Percentiles rank a stretch among this genome's conserved stretches.
Evolutionary conservation across 2,329 filamentous ascomycete species (phyloP).

Genomic region (Epichloe gansuensis): DNA sequence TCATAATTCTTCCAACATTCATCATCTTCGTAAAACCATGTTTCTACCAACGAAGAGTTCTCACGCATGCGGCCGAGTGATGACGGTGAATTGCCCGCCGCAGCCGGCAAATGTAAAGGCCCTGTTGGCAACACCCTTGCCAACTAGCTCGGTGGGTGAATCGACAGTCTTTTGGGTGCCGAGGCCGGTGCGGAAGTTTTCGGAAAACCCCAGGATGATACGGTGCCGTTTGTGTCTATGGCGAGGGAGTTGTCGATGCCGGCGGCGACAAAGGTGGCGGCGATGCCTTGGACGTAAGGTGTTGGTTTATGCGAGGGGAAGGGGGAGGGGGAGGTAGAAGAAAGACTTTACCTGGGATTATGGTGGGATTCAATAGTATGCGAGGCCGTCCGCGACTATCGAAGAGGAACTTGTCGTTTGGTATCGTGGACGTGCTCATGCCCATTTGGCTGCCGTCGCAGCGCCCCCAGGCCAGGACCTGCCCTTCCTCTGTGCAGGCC

Average conservation of each 20-base stretch:
- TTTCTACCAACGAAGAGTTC: background rate
- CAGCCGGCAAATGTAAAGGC: conserved; percentile 6
- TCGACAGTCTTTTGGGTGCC: conserved; percentile 30
- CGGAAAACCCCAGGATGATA: conserved; percentile 62
- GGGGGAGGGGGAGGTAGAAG: background rate
- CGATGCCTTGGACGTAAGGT: conserved; percentile 1
- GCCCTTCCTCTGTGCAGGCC: conserved; percentile 27
- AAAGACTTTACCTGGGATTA: conserved; percentile 12
- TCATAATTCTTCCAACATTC: background rate
- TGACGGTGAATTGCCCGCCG: conserved; percentile 5
- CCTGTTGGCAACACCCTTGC: conserved; percentile 1
- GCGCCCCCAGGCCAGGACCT: conserved; percentile 34
- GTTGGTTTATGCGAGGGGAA: background rate
- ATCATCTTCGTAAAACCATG: background rate
- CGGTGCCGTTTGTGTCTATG: conserved; percentile 50
- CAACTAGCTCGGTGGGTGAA: conserved; percentile 2
- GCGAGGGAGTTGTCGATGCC: conserved; percentile 57
- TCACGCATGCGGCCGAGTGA: background rate
- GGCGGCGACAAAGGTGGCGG: conserved; percentile 32
- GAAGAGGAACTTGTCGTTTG: conserved; percentile 3
- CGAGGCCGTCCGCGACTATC: conserved; percentile 4
- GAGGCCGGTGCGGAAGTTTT: conserved; percentile 59
- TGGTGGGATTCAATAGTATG: conserved; percentile 13
- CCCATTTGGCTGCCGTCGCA: conserved; percentile 26
- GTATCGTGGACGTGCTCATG: conserved; percentile 2